phyloP scores from a whole-genome alignment of 805 yeast genomes.

The Blastobotrys attinorum region DNA sequence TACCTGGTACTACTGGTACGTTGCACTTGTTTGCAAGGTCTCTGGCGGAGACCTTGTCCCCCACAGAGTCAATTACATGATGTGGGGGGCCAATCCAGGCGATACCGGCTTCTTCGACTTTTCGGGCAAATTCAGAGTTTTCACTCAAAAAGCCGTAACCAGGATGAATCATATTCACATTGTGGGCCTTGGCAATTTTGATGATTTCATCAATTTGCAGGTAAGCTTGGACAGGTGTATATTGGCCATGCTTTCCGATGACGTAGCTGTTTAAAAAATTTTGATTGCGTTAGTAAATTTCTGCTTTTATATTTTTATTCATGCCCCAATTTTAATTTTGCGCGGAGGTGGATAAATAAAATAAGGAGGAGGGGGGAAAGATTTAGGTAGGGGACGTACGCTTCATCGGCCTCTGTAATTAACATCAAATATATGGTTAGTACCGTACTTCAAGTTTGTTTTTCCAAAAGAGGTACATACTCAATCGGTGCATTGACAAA shows the following conservation, averaged over 20 bases:
- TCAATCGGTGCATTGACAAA: constrained; percentile 87
- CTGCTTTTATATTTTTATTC: too few relatives aligned
- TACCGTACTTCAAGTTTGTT: background rate
- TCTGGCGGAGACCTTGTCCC: constrained; percentile 96
- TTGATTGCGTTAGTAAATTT: too few relatives aligned
- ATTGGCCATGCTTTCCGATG: constrained; percentile 84
- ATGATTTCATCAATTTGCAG: constrained; percentile 93
- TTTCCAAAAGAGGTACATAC: constrained; percentile 15
- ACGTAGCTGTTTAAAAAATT: too few relatives aligned
- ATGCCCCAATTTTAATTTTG: too few relatives aligned
- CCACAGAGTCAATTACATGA: constrained; percentile 83
- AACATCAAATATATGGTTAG: background rate
- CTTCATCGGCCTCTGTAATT: constrained; percentile 30
- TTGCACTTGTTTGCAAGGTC: constrained; percentile 68
- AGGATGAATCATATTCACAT: constrained; percentile 83
- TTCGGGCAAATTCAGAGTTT: constrained; percentile 87
- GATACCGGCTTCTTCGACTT: constrained; percentile 83
- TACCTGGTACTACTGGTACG: constrained; percentile 96
- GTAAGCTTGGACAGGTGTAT: constrained; percentile 92
- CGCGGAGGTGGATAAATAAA: too few relatives aligned
- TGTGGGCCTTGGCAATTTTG: constrained; percentile 67
- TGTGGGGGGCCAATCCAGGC: constrained; percentile 95
- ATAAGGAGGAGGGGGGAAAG: constrained; percentile 10
- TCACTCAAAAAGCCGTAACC: constrained; percentile 89
- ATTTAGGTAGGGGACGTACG: constrained; percentile 20